These are phyloP conservation scores for Pseudisothecium myosuroides DNA, from an alignment of 225 moss, liverwort and hornwort genomes.

Conservation along the genomic window DNA sequence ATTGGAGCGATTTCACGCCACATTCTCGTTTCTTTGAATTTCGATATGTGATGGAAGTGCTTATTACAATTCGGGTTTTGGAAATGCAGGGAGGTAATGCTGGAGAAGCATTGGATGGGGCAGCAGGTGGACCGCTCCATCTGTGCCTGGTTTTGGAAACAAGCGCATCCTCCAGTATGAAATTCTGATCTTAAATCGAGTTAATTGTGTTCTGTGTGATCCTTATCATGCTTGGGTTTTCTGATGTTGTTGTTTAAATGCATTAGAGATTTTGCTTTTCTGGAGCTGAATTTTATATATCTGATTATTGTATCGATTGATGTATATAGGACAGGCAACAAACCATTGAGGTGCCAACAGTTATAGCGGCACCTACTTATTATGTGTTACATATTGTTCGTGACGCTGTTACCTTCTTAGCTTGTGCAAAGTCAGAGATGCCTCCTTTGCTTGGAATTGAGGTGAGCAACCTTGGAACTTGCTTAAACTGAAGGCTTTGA, in stretches of 20 bases:
- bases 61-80: background rate
- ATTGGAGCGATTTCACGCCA: background rate
- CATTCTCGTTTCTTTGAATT: background rate
- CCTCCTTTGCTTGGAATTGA: conserved; percentile 95
- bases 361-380: conserved; percentile 82
- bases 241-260: background rate
- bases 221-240: background rate
- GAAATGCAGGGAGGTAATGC: conserved; percentile 78
- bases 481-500: background rate
- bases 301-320: background rate
- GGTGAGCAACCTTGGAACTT: conserved; percentile 27
- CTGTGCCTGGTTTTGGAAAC: conserved; percentile 97
- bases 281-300: background rate
- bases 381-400: conserved; percentile 84
- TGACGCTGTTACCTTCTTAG: conserved; percentile 83
- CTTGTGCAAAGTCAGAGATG: conserved; percentile 90
- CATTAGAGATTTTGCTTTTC: background rate
- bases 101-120: conserved; percentile 99
- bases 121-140: conserved; percentile 92
- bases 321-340: conserved; percentile 23
- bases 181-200: background rate
- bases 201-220: background rate
- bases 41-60: background rate
- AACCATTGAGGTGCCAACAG: conserved; percentile 46
- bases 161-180: conserved; percentile 64